These are phyloP conservation scores for Didymella arachidicola DNA, from an alignment of 2,329 filamentous ascomycete genomes.

Conservation along the genomic window DNA sequence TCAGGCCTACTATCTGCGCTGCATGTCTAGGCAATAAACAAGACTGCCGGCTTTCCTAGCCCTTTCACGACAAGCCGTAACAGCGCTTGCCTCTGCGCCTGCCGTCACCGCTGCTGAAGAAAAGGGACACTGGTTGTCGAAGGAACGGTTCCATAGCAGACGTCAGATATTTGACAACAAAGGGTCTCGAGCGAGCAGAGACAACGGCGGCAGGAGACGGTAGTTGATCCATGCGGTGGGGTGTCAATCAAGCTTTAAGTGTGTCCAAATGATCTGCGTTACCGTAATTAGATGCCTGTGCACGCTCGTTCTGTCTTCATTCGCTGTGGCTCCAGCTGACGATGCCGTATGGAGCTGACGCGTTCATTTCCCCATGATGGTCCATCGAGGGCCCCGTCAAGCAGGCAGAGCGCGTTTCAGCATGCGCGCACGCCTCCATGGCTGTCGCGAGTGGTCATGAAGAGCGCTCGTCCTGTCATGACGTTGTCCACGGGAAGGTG, in stretches of 20 bases:
- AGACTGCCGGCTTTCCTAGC: conserved; percentile 13
- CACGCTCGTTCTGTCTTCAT: conserved; percentile 12
- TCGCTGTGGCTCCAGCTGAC: conserved; percentile 12
- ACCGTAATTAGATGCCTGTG: conserved; percentile 15
- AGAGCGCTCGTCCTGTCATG: conserved; percentile 10
- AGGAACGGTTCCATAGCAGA: neutral
- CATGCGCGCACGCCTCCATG: conserved; percentile 13
- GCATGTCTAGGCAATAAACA: conserved; percentile 6
- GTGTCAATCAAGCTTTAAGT: conserved; percentile 18
- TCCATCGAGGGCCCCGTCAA: neutral
- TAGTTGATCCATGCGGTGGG: conserved; percentile 3
- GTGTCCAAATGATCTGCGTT: conserved; percentile 14
- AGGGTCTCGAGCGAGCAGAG: conserved; percentile 11
- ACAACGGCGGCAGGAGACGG: conserved; percentile 2
- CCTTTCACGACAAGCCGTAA: neutral
- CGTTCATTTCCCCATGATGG: conserved; percentile 8
- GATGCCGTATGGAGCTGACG: conserved; percentile 19
- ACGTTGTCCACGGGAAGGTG: conserved; percentile 14
- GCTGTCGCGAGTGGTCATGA: conserved; percentile 4
- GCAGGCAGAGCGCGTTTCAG: conserved; percentile 14
- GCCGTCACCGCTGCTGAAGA: neutral
- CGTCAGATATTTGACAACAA: conserved; percentile 3
- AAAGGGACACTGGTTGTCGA: neutral
- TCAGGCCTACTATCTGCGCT: conserved; percentile 13
- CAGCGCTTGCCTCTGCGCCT: neutral